Base-by-base conservation (phyloP, 306 rosid genomes). In the Vicia faba region DNA sequence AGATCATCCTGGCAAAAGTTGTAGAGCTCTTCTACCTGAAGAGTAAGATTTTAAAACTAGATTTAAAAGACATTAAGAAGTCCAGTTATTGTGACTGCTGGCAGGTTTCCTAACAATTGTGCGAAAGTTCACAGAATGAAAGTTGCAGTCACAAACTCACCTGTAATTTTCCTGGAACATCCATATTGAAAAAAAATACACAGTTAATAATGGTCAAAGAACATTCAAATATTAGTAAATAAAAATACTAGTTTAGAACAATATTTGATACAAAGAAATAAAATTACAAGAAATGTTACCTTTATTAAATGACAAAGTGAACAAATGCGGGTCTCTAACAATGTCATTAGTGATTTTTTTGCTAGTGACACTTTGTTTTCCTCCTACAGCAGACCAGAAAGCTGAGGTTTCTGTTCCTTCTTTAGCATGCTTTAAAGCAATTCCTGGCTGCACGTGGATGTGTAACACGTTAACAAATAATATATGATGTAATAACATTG, bases 351-450 rank as follows among this genome's bases (percentile, higher is more conserved):
- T 41, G 71, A 61, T 78, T 62, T 86, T 95, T 82, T 88, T 90
- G 74, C 88, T 79, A 70, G 76, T 85, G 83, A 83, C 83, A 72
- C 77, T 82, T 84, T 95, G 95, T 82, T 95, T 95, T 60, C 99
- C 99, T 65, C 99, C 99, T 66, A 90, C 86, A 25, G 96, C 82
- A 82, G 63, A 87, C 99, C 99, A 95, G 89, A 95, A 95, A 60
- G 92, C 50, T 68, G 99, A 90, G 87, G 87, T 95, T 85, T 95
- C 99, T 72, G 97, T 95, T 75, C 97, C 97, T 82, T 95, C 99
- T 82, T 95, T 95, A 10, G 97, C 89, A 80, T 85, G 92, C 83
- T 95, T 95, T 66, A 85, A 45, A 60, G 86, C 18, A 79, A 75
- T 88, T 81, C 97, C 97, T 36, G 99, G 97, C 99, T 95, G 96